Evolutionary conservation across 2,329 filamentous ascomycete genomes (phyloP), one percentile per base, ranked within the genome.

Genomic region (Lecanosticta acicola): DNA sequence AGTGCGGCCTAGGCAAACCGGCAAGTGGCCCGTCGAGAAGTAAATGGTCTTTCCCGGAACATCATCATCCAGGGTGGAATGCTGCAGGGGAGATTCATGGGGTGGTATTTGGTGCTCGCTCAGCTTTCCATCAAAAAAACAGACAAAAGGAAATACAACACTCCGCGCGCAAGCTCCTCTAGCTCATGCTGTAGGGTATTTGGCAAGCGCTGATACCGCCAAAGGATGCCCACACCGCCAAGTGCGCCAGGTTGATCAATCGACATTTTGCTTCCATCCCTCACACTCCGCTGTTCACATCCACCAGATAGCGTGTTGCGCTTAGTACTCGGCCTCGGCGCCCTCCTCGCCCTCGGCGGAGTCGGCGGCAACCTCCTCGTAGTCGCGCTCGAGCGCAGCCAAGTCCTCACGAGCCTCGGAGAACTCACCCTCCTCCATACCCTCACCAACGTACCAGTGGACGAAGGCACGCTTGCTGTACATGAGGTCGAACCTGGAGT

Each of bases 381-480:
- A 98, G 71, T 98, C 91, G 61, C 90, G 85, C 82, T 98, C 93
- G 55, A 98, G 81, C 61, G 93, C 93, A 70, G 93, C 93, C 71
- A 98, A 77, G 76, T 98, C 93, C 77, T 98, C 93, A 71, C 93
- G 90, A 57, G 93, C 93, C 79, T 98, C 93, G 47, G 88, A 94
- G 82, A 98, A 98, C 75, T 98, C 93, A 73, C 93, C 93, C 74
- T 98, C 93, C 80, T 98, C 93, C 93, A 98, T 98, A 83, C 93
- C 93, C 80, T 97, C 93, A 77, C 93, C 93, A 68, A 98, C 93
- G 66, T 97, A 98, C 93, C 93, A 98, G 77, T 98, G 93, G 57
- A 98, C 93, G 75, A 98, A 98, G 54, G 93, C 93, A 78, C 93
- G 93, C 85, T 98, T 98, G 71, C 88, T 94, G 84, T 97, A 96